phyloP scores from a whole-genome alignment of 495 filamentous ascomycete species.

The Elasticomyces elasticus region DNA sequence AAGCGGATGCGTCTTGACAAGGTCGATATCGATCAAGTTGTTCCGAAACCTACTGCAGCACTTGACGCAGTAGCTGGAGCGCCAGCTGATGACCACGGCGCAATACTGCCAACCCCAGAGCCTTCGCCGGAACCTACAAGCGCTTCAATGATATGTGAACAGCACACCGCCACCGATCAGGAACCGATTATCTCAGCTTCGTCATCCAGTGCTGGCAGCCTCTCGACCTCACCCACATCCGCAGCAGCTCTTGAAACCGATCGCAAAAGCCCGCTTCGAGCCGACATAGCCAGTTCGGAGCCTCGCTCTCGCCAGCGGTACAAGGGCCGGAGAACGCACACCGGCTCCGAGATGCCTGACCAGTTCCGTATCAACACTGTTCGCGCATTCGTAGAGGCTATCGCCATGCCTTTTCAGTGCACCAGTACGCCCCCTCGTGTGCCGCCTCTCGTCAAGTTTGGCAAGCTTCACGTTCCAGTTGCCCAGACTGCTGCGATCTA shows the following conservation, averaged over 20 bases:
- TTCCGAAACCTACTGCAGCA: not conserved
- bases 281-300: not conserved
- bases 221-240: not conserved
- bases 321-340: conserved; percentile 44
- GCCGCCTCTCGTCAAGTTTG: conserved; percentile 26
- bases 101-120: not conserved
- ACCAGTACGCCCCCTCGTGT: conserved; percentile 25
- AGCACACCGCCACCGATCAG: not conserved
- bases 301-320: conserved; percentile 23
- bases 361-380: conserved; percentile 62
- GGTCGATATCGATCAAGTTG: not conserved
- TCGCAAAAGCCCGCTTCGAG: not conserved
- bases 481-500: conserved; percentile 50
- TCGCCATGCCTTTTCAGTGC: conserved; percentile 70
- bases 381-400: conserved; percentile 63
- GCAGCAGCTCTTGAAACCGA: not conserved
- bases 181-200: not conserved
- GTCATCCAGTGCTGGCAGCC: not conserved
- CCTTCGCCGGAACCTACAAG: not conserved
- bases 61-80: not conserved
- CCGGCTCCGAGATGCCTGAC: conserved; percentile 64
- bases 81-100: not conserved
- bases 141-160: not conserved
- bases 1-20: conserved; percentile 10
- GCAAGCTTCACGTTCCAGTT: conserved; percentile 43